Evolutionary conservation across 176 grass and related monocot genomes (phyloP).

Genomic region (Echinochloa phyllopogon): DNA sequence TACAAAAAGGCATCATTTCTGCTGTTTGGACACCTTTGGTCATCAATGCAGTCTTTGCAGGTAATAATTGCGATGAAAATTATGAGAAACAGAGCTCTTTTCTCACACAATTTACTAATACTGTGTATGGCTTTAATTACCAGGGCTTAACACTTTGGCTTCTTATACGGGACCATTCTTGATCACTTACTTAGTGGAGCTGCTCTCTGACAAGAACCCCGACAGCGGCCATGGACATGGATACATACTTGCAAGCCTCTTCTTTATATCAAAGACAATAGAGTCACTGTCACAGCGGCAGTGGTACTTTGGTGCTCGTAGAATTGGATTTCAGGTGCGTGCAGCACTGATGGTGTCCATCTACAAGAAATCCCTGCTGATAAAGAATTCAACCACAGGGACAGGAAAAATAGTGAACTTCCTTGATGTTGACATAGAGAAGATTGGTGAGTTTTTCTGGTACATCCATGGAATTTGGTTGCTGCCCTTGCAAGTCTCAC

Average conservation of each 20-base stretch:
- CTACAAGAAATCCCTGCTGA: constrained; percentile 67
- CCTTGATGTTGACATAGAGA: constrained; percentile 85
- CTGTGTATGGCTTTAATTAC: constrained; percentile 7
- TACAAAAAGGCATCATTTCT: constrained; percentile 57
- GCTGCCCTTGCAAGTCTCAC: constrained; percentile 75
- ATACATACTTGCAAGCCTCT: constrained; percentile 64
- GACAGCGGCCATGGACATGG: constrained; percentile 47
- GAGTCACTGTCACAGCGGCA: constrained; percentile 91
- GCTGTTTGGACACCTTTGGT: constrained; percentile 72
- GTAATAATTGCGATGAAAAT: constrained; percentile 34
- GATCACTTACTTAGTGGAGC: constrained; percentile 82
- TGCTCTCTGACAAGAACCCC: constrained; percentile 58
- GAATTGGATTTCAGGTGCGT: constrained; percentile 73
- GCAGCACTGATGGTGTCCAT: constrained; percentile 77
- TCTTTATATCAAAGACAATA: constrained; percentile 80
- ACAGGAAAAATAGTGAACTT: constrained; percentile 74
- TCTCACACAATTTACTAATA: constrained; percentile 14
- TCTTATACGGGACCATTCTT: constrained; percentile 82
- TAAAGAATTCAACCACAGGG: constrained; percentile 62
- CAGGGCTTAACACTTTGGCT: constrained; percentile 79
- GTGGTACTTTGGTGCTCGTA: constrained; percentile 83
- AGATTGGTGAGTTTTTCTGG: constrained; percentile 85
- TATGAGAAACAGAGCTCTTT: constrained; percentile 22
- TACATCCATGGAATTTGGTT: constrained; percentile 89
- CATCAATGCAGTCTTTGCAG: constrained; percentile 79